phyloP scores from a whole-genome alignment of 177 flowering plant species.

The Vitis hybrid region DNA sequence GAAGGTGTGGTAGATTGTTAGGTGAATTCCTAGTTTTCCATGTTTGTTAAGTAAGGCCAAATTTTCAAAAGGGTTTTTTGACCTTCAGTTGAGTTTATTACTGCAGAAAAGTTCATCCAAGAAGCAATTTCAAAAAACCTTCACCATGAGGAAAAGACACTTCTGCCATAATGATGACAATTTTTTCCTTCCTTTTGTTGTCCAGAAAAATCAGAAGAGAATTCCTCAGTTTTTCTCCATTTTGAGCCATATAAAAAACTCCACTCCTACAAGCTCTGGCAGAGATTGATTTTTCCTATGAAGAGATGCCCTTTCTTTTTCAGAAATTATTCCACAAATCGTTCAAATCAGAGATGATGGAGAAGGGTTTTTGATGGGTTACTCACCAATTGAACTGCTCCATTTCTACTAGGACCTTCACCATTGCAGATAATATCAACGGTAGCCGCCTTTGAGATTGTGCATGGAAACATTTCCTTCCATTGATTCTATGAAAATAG shows the following conservation, averaged over 20 bases:
- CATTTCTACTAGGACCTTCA: slow-evolving; percentile 64
- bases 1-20: no score
- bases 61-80: not conserved
- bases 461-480: slow-evolving; percentile 91
- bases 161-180: no score
- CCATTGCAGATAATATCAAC: slow-evolving; percentile 75
- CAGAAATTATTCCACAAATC: no score
- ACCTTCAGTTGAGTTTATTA: not conserved
- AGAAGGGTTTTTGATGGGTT: not conserved
- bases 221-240: no score
- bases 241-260: no score
- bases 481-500: slow-evolving; percentile 66
- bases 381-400: slow-evolving; percentile 80
- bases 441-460: slow-evolving; percentile 89
- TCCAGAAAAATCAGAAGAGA: no score
- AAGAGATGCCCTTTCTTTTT: no score
- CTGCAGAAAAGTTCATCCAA: not conserved
- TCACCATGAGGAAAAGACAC: not conserved
- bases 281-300: no score
- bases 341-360: not conserved
- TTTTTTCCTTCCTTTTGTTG: no score
- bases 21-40: no score
- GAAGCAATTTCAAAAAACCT: not conserved
- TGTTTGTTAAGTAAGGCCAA: no score
- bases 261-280: no score